These are phyloP conservation scores for Cystobasidium pallidum DNA, from an alignment of 1,284 basidiomycete species.

Conservation along the genomic window DNA sequence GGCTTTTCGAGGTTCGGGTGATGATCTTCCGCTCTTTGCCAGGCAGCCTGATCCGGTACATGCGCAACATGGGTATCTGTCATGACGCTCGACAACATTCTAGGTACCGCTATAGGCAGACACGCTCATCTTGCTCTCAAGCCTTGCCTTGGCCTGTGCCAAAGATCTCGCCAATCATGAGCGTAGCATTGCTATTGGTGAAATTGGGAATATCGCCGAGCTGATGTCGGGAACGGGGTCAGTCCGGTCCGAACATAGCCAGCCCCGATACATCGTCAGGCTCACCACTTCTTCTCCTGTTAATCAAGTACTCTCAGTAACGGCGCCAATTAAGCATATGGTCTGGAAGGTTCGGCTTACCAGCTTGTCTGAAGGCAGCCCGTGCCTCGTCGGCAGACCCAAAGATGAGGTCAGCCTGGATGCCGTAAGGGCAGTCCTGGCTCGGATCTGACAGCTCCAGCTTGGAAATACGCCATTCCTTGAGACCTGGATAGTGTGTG, in stretches of 20 bases:
- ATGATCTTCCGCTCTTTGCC: no score
- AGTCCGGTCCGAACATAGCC: background rate
- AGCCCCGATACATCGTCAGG: no score
- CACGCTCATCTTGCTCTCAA: no score
- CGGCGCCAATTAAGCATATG: background rate
- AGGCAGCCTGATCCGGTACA: no score
- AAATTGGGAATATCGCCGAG: slow-evolving; percentile 22
- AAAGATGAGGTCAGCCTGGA: slow-evolving; percentile 27
- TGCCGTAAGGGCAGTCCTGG: slow-evolving; percentile 8
- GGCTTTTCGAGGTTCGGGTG: no score
- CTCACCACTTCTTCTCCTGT: slow-evolving; percentile 16
- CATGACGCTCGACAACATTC: no score
- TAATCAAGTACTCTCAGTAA: background rate
- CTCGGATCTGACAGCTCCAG: background rate
- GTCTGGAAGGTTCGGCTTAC: background rate
- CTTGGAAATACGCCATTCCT: slow-evolving; percentile 27
- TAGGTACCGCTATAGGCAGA: no score
- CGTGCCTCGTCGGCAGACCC: background rate
- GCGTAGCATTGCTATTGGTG: slow-evolving; percentile 8
- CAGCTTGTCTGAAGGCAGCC: slow-evolving; percentile 1
- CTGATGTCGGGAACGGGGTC: background rate
- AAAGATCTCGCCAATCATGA: slow-evolving; percentile 20
- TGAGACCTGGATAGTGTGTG: background rate
- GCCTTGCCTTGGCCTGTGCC: slow-evolving; percentile 16
- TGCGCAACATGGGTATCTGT: no score